These are phyloP conservation scores for Pseudomicrostroma phylloplanum DNA, from an alignment of 1,284 basidiomycete genomes.

Conservation along the genomic window DNA sequence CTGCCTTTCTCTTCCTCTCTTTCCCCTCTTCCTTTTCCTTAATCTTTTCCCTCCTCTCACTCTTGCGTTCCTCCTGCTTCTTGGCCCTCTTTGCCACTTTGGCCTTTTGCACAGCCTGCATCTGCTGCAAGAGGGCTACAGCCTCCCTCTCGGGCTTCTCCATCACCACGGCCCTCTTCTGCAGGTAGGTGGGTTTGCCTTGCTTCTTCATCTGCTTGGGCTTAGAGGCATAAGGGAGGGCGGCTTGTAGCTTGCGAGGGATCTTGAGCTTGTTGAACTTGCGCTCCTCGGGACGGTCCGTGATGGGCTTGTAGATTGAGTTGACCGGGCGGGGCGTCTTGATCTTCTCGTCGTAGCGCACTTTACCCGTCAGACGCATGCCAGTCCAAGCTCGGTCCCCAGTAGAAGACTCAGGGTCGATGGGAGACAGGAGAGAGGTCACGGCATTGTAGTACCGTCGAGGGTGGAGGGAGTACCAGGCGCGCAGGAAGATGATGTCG, in stretches of 20 bases:
- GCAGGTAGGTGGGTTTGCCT: slow-evolving; percentile 59
- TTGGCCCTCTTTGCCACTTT: slow-evolving; percentile 69
- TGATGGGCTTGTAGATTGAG: slow-evolving; percentile 70
- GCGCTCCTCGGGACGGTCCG: slow-evolving; percentile 64
- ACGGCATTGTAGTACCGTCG: slow-evolving; percentile 96
- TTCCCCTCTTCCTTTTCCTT: slow-evolving; percentile 24
- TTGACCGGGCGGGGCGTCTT: slow-evolving; percentile 77
- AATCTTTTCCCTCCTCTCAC: slow-evolving; percentile 21
- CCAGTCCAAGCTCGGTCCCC: slow-evolving; percentile 55
- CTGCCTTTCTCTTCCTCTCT: slow-evolving; percentile 18
- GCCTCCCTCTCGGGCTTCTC: slow-evolving; percentile 91
- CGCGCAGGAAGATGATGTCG: slow-evolving; percentile 89
- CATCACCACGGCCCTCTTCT: slow-evolving; percentile 70
- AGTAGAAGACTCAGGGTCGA: slow-evolving; percentile 56
- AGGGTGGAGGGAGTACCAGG: slow-evolving; percentile 93
- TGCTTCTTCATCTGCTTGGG: slow-evolving; percentile 75
- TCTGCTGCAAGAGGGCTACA: slow-evolving; percentile 86
- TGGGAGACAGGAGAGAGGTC: slow-evolving; percentile 65
- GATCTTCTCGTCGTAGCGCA: slow-evolving; percentile 73
- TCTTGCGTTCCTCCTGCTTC: slow-evolving; percentile 26
- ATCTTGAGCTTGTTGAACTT: slow-evolving; percentile 88
- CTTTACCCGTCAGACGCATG: slow-evolving; percentile 91
- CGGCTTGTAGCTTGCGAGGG: slow-evolving; percentile 78
- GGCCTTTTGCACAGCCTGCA: slow-evolving; percentile 82
- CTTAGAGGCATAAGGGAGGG: slow-evolving; percentile 86